Evolutionary conservation across 345 rosid species (phyloP), one percentile per base, ranked within the genome.

Genomic region (Anacardium occidentale): DNA sequence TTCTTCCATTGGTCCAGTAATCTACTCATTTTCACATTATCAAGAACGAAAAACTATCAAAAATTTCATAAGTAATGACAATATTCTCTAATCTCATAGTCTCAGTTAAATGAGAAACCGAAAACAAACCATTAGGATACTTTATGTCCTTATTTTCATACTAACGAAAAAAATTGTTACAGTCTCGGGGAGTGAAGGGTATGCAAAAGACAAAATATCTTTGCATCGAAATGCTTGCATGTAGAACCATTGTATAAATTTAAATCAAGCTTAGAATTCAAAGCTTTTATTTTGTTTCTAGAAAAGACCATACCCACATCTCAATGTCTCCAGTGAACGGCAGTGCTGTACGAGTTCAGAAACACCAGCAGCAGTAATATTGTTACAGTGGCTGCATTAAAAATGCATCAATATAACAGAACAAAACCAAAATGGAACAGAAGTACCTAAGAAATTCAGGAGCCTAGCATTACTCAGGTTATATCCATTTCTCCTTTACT

Each of bases 291-390:
- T 18, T 26, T 45, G 24, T 67, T 44, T 17, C 12, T 0, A n/a
- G 58, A 45, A 65, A 59, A 74, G 29, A 54, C 1, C 55, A 34
- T 94, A 94, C 97, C 97, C 97, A 83, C 87, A 88, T 90, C 98
- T 89, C 76, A 94, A 67, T 26, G 92, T 89, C 72, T 85, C 86
- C 82, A 94, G 80, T 0, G 83, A 89, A 59, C 74, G 86, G 78
- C 98, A 92, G 71, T 84, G 83, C 60, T 75, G 86, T 54, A 89
- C 79, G 61, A 92, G 84, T 72, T 86, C 89, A 66, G 86, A 88
- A 44, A 94, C 86, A 54, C 97, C 95, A 62, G 63, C 54, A 57
- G 82, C 81, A 60, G 97, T 87, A 70, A 90, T 81, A 21, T 72
- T 87, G 71, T 69, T 76, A 75, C 98, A 92, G 42, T 72, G 83